Evolutionary conservation across 208 protist species (phyloP).

Genomic region (Tritrichomonas musculus): DNA sequence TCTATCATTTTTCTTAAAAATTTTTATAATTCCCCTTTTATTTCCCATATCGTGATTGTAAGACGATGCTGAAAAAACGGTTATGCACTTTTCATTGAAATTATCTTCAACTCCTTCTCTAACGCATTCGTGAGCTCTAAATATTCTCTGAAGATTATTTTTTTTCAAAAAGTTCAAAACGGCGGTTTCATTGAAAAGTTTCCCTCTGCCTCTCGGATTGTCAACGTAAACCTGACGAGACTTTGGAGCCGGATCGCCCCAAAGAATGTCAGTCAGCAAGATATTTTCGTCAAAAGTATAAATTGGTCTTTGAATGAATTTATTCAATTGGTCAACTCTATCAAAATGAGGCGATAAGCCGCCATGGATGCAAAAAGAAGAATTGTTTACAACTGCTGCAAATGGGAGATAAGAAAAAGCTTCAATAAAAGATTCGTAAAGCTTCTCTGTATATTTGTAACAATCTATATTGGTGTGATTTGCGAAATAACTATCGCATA

Average conservation of each 20-base stretch:
- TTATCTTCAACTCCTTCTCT: not conserved
- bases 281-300: no score
- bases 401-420: constrained; percentile 74
- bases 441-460: no score
- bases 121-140: not conserved
- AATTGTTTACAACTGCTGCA: constrained; percentile 55
- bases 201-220: not conserved
- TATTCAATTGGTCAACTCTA: not conserved
- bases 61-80: no score
- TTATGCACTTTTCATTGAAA: no score
- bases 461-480: constrained; percentile 74
- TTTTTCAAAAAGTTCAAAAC: not conserved
- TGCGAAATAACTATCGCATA: no score
- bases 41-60: no score
- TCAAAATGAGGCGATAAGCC: not conserved
- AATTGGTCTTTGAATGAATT: no score
- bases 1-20: no score
- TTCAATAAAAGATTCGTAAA: constrained; percentile 68
- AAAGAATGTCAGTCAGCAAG: no score
- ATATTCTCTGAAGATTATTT: not conserved
- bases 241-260: not conserved
- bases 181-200: not conserved
- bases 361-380: not conserved
- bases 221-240: not conserved
- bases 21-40: no score